Percentiles rank a stretch among this genome's conserved stretches.
Evolutionary conservation across 495 filamentous ascomycete genomes (phyloP).

Genomic region (Xylaria palmicola): DNA sequence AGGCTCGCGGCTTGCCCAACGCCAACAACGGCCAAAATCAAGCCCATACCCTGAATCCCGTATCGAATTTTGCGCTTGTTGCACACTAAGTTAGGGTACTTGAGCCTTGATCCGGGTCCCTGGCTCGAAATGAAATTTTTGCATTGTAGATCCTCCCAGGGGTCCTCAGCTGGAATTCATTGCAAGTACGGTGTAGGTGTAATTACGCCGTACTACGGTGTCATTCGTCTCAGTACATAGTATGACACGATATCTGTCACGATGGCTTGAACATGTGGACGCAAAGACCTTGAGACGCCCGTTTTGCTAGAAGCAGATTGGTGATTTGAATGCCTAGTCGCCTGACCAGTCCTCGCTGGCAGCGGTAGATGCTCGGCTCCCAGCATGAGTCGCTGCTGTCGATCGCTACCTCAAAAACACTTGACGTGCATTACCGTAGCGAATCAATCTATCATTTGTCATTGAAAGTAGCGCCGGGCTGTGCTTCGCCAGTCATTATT

Average conservation of each 20-base stretch:
- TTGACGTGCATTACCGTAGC: too few relatives aligned
- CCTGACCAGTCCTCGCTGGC: neutral
- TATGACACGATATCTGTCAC: neutral
- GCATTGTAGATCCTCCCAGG: neutral
- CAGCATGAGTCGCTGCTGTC: neutral
- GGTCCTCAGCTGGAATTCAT: neutral
- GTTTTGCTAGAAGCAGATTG: neutral
- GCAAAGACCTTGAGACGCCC: neutral
- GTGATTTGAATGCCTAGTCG: conserved; percentile 1
- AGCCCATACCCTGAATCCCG: too few relatives aligned
- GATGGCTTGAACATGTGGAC: neutral
- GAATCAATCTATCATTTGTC: too few relatives aligned
- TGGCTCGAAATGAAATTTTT: too few relatives aligned
- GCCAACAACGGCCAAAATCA: too few relatives aligned
- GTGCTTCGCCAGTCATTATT: too few relatives aligned
- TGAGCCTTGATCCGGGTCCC: too few relatives aligned
- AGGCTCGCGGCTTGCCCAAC: too few relatives aligned
- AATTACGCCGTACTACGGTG: too few relatives aligned
- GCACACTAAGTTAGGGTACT: neutral
- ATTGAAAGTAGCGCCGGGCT: too few relatives aligned
- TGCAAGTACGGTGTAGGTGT: too few relatives aligned
- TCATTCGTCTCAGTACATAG: neutral
- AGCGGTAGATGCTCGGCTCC: neutral
- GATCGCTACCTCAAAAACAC: neutral
- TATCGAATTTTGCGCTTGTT: neutral